A percentile compares a stretch with the other conserved stretches of the same genome.
These are phyloP conservation scores for Cystofilobasidium bisporidii DNA, from an alignment of 768 basidiomycete species.

Conservation along the genomic window DNA sequence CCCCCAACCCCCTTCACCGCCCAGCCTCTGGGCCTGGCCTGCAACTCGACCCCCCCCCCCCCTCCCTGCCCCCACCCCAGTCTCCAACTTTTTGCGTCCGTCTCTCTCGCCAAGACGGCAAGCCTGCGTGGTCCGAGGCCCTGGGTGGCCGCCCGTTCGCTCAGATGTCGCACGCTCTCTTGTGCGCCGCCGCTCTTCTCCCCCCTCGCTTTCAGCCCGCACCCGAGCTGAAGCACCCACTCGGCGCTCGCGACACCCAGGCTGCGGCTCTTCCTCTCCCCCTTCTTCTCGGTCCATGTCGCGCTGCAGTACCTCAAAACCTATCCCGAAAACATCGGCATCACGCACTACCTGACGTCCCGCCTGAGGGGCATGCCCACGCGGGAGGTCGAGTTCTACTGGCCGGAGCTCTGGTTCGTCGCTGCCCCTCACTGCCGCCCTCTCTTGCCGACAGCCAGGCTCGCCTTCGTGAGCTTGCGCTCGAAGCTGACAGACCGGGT, in stretches of 20 bases:
- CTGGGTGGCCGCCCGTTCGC: background rate
- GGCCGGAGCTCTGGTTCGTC: constrained; percentile 45
- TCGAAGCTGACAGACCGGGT: too few relatives aligned
- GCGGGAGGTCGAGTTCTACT: constrained; percentile 55
- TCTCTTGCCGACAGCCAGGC: background rate
- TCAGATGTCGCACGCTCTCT: constrained; percentile 2
- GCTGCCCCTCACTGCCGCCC: background rate
- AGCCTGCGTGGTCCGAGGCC: too few relatives aligned
- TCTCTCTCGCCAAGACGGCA: too few relatives aligned
- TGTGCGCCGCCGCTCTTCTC: background rate
- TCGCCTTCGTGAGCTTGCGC: too few relatives aligned
- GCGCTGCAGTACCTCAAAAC: constrained; percentile 75
- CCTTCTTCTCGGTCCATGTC: constrained; percentile 89
- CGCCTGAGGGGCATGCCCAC: constrained; percentile 60
- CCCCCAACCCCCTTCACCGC: too few relatives aligned
- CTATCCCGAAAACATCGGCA: constrained; percentile 77
- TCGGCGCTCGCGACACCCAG: constrained; percentile 40
- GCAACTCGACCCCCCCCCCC: too few relatives aligned
- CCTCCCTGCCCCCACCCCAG: too few relatives aligned
- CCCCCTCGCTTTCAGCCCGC: background rate
- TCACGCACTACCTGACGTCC: constrained; percentile 77
- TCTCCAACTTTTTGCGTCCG: too few relatives aligned
- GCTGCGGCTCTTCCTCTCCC: constrained; percentile 81
- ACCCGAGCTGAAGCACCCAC: background rate
- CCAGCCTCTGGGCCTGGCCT: too few relatives aligned